Evolutionary conservation across 148 eudicot species (phyloP).

Genomic region (Rhododendron ovatum): DNA sequence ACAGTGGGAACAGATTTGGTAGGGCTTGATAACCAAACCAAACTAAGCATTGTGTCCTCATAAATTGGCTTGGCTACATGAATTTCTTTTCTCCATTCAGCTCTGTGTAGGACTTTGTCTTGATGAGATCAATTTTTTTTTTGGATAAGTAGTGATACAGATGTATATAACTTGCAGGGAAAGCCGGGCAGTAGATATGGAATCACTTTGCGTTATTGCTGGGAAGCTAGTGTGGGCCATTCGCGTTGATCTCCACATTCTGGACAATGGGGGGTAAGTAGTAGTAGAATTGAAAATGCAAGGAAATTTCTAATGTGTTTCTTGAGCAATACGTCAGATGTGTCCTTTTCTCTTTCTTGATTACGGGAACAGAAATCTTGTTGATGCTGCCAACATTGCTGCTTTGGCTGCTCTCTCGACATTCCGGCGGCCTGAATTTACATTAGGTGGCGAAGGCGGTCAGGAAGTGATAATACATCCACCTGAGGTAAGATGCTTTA

Average conservation of each 20-base stretch:
- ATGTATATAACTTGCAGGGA: constrained; percentile 52
- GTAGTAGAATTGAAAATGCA: constrained; percentile 2
- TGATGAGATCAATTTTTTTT: neutral
- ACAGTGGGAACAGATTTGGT: neutral
- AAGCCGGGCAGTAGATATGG: constrained; percentile 96
- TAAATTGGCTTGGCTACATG: neutral
- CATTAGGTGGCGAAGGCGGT: constrained; percentile 75
- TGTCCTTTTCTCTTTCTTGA: neutral
- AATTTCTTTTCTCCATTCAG: neutral
- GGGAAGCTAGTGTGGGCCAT: constrained; percentile 89
- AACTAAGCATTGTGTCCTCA: neutral
- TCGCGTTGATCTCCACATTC: constrained; percentile 82
- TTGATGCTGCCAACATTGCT: constrained; percentile 98
- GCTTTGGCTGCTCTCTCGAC: constrained; percentile 88
- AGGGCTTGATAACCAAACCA: neutral
- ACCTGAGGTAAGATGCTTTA: constrained; percentile 43
- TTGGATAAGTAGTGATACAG: neutral
- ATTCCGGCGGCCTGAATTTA: constrained; percentile 86
- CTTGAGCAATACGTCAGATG: neutral
- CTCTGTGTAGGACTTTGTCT: neutral
- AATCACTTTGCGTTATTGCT: constrained; percentile 86
- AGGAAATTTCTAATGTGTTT: constrained; percentile 1
- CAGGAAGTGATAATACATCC: constrained; percentile 76
- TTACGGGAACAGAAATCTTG: constrained; percentile 65
- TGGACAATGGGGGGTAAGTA: constrained; percentile 89